Evolutionary conservation across 768 basidiomycete genomes (phyloP), one percentile per base, ranked within the genome.

Genomic region (Hebeloma cylindrosporum): DNA sequence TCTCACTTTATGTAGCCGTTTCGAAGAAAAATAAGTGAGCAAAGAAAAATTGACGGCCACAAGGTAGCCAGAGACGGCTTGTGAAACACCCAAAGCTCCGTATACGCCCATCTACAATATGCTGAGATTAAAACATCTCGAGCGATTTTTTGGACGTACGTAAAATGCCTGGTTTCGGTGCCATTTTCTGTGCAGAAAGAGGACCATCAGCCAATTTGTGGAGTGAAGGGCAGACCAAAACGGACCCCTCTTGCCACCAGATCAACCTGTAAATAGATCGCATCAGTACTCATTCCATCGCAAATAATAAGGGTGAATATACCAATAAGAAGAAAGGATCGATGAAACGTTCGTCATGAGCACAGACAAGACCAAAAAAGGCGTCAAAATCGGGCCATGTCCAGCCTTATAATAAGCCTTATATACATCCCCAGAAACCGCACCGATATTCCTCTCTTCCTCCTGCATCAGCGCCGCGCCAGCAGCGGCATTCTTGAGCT

Each of bases 261-360:
- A 92, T 81, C 39, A 94, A 73, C 82, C 84, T 82, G 31, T 23
- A 35, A 16, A n/a, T 4, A 17, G 13, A 20, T 14, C 23, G 18
- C 10, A 14, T 13, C 13, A 21, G 25, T 5, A 32, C n/a, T n/a
- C n/a, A n/a, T n/a, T n/a, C n/a, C 31, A 17, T 21, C n/a, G 17
- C 13, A 38, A 2, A 32, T 0, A 46, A 13, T 3, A 40, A 41
- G 7, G 13, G 30, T 13, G 21, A 16, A 60, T 74, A 32, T 43
- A 82, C 86, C 86, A 88, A 57, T 86, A 88, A 0, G 80, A 79
- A 7, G 80, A 78, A 67, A 94, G n/a, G n/a, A n/a, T n/a, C n/a
- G n/a, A n/a, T n/a, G n/a, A 69, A 13, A 90, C 79, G n/a, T 71
- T 77, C 8, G 82, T 70, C 51, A 84, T 68, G 20, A 91, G 54